Base-by-base conservation (phyloP, 768 basidiomycete genomes). In the Boletus patriciae region DNA sequence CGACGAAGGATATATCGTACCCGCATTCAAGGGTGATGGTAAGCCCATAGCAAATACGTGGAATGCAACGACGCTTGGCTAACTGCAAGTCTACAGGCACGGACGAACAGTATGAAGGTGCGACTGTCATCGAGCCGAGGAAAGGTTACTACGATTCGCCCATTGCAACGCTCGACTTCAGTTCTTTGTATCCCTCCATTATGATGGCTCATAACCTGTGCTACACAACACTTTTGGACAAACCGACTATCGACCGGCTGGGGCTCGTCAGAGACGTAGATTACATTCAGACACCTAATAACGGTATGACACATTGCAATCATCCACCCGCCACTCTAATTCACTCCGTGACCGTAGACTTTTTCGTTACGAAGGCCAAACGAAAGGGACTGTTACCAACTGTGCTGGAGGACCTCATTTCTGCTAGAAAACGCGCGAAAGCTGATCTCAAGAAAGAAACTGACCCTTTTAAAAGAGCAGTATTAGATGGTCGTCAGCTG, bases 191-290 rank as follows among this genome's bases (percentile, higher is more conserved):
- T 73, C 97, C 97, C 4, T 98, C 97, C 0, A 98, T 99, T 75
- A 99, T 99, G 97, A 98, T 98, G 95, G 97, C 96, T 3, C 97
- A 99, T 73, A 99, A 99, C 69, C 77, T 99, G 1, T 99, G 97
- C 71, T 99, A 98, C 68, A 98, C 97, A 0, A 98, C 97, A 0
- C 78, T 98, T n/a, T 72, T 98, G 37, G 92, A 97, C 59, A 89
- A 85, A 69, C 43, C 55, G 6, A 89, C 88, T 0, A 87, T 96
- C 13, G 88, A 93, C 19, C 82, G 90, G 19, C 76, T 98, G 15
- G 74, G 79, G 9, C 79, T 98, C 19, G 82, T 84, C 34, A 92
- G 90, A 68, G 93, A 91, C 60, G 80, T 86, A 8, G 96, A 99
- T 72, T 99, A 97, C 67, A 87, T 92, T 54, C 85, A 90, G 65